Evolutionary conservation across 257 asterid genomes (phyloP).

Genomic region (Fraxinus pennsylvanica): DNA sequence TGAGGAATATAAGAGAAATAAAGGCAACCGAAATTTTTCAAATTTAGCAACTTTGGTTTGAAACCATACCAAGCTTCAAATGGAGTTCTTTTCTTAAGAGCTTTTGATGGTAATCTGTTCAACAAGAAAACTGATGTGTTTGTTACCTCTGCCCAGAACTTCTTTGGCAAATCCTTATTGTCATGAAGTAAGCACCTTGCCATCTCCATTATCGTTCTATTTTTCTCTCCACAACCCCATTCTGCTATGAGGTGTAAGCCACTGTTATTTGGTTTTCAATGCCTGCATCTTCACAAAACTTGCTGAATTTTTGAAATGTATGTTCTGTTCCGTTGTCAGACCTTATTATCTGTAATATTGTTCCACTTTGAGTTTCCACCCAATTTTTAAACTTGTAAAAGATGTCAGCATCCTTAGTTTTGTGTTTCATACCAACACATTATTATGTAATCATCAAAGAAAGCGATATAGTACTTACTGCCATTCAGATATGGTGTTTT

Average conservation of each 20-base stretch:
- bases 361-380: background rate
- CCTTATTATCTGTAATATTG: background rate
- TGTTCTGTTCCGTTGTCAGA: background rate
- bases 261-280: background rate
- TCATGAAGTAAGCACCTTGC: background rate
- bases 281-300: no score
- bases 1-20: background rate
- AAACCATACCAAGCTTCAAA: conserved; percentile 13
- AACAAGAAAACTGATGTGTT: background rate
- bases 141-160: background rate
- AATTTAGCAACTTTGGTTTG: background rate
- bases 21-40: background rate
- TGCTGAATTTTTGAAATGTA: background rate
- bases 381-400: no score
- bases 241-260: background rate
- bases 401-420: background rate
- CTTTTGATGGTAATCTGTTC: background rate
- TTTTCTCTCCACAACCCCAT: conserved; percentile 15
- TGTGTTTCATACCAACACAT: no score
- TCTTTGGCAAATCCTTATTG: background rate
- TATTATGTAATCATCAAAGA: background rate
- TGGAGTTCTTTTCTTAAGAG: background rate
- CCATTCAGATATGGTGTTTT: background rate
- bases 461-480: background rate
- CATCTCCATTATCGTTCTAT: background rate